Conservation (phyloP, 139 green algal genomes). For the Chlorella sp. region DNA sequence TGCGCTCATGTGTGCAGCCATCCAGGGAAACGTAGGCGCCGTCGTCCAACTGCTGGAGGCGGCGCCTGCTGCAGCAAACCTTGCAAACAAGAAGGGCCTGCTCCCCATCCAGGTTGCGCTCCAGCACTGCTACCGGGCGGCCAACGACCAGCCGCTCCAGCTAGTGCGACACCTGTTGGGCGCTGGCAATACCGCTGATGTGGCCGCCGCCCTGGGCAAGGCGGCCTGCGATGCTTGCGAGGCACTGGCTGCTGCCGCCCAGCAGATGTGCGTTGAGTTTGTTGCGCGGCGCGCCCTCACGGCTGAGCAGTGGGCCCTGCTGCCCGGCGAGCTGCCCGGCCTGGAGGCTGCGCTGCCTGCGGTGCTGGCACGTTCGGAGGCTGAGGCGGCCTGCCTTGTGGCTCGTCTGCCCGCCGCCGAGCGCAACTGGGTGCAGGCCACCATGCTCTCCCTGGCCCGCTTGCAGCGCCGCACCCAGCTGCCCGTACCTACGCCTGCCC, state of each 20-base stretch:
- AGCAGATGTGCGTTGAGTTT: not conserved
- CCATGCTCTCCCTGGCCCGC: not conserved
- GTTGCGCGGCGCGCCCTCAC: not conserved
- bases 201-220: not conserved
- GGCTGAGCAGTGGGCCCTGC: not conserved
- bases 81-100: not conserved
- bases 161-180: not conserved
- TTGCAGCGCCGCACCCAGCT: not conserved
- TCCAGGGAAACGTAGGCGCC: not conserved
- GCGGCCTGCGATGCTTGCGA: not conserved
- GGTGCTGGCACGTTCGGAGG: not conserved
- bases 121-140: not conserved
- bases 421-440: not conserved
- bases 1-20: not conserved
- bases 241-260: not conserved
- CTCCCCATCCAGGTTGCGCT: not conserved
- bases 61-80: not conserved
- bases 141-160: not conserved
- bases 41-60: not conserved
- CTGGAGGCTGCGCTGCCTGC: not conserved
- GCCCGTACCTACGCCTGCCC: not conserved
- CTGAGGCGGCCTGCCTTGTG: not conserved
- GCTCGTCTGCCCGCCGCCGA: not conserved
- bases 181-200: too few species aligned
- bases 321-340: not conserved